Conservation (phyloP, 495 filamentous ascomycete genomes). For the Amniculicola lignicola region DNA sequence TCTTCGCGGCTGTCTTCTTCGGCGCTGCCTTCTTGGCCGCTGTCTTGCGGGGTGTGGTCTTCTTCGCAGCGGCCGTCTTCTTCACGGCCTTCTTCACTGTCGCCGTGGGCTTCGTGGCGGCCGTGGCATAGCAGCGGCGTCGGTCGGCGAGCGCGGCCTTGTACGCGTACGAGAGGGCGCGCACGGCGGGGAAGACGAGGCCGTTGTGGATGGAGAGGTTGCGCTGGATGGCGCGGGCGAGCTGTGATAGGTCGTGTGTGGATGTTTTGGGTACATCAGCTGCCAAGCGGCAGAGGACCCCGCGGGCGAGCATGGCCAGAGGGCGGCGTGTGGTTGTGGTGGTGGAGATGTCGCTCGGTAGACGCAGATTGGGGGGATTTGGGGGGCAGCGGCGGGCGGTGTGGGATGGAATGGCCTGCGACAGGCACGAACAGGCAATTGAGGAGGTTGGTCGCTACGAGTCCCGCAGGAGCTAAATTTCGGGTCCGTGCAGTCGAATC, state of each 20-base stretch:
- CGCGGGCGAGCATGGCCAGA: constrained; percentile 30
- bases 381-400: not conserved
- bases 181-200: constrained; percentile 9
- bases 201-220: constrained; percentile 21
- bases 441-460: constrained; percentile 5
- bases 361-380: not conserved
- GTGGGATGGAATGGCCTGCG: constrained; percentile 8
- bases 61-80: constrained; percentile 24
- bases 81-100: constrained; percentile 24
- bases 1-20: constrained; percentile 13
- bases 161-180: constrained; percentile 20
- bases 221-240: constrained; percentile 28
- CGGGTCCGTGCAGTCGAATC: not conserved
- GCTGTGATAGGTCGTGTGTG: constrained; percentile 33
- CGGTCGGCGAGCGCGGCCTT: constrained; percentile 9
- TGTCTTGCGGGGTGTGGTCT: too few species aligned
- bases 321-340: not conserved
- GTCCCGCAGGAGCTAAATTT: not conserved
- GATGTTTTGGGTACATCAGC: constrained; percentile 33
- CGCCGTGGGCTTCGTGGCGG: constrained; percentile 18
- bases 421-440: constrained; percentile 13
- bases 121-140: constrained; percentile 32
- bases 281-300: constrained; percentile 33
- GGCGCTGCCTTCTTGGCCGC: constrained; percentile 15
- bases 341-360: not conserved